Conservation (phyloP, 2,329 filamentous ascomycete genomes). For the Fusarium keratoplasticum region DNA sequence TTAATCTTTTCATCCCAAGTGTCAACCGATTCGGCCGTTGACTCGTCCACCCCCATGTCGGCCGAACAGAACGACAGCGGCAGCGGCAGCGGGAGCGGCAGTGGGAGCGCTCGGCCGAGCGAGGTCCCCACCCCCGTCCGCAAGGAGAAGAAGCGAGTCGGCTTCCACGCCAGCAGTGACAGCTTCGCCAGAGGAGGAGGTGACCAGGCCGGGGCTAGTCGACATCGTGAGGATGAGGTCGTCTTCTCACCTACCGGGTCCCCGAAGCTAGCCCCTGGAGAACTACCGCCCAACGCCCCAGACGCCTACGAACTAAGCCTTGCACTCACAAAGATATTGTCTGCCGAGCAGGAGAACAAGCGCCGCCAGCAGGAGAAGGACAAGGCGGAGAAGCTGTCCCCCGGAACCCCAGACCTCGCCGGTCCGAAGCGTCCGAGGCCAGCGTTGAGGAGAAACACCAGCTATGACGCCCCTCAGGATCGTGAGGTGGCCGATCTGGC, state of each 20-base stretch:
- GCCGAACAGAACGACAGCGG: slow-evolving; percentile 44
- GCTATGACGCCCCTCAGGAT: slow-evolving; percentile 56
- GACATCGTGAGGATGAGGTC: slow-evolving; percentile 29
- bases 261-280: slow-evolving; percentile 40
- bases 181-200: slow-evolving; percentile 24
- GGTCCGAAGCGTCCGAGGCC: slow-evolving; percentile 48
- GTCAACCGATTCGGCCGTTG: not conserved
- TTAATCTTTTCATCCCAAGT: not conserved
- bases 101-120: slow-evolving; percentile 33
- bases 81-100: slow-evolving; percentile 39
- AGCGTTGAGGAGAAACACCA: slow-evolving; percentile 57
- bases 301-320: slow-evolving; percentile 54
- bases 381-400: slow-evolving; percentile 4
- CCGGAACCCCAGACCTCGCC: slow-evolving; percentile 29
- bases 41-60: slow-evolving; percentile 26
- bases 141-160: slow-evolving; percentile 57
- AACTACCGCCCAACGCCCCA: slow-evolving; percentile 49
- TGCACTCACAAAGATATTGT: slow-evolving; percentile 54
- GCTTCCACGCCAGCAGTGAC: slow-evolving; percentile 50
- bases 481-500: slow-evolving; percentile 54
- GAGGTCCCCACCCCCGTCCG: slow-evolving; percentile 47
- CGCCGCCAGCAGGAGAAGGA: slow-evolving; percentile 29
- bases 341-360: slow-evolving; percentile 46
- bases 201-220: slow-evolving; percentile 2
- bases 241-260: slow-evolving; percentile 44